Evolutionary conservation across 139 green algal species (phyloP).

Genomic region (Chlamydomonas schloesseri): DNA sequence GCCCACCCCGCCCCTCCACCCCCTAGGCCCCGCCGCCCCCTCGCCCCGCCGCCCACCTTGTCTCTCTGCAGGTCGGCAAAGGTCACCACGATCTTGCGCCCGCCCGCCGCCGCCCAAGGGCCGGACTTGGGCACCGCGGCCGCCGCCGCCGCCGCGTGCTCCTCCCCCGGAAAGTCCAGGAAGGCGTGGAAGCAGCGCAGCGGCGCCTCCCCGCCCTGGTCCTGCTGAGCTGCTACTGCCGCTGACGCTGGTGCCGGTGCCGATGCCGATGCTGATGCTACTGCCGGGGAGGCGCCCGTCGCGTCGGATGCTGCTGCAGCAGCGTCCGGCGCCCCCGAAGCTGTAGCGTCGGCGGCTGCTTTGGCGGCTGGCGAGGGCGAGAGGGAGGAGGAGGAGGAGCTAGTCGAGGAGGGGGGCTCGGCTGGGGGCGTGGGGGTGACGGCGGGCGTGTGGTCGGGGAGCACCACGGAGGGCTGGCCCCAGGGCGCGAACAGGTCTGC

Average conservation of each 20-base stretch:
- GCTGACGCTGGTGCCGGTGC: background rate
- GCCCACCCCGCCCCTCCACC: background rate
- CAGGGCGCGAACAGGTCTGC: constrained; percentile 20
- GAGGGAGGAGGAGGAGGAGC: too few relatives aligned
- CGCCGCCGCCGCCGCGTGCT: constrained; percentile 5
- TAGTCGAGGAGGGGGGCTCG: too few relatives aligned
- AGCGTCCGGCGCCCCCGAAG: background rate
- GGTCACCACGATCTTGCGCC: constrained; percentile 3
- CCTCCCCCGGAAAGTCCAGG: constrained; percentile 12
- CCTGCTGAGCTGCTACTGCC: background rate
- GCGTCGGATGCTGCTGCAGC: background rate
- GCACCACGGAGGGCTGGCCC: background rate
- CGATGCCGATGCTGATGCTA: background rate
- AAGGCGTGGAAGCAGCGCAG: constrained; percentile 3
- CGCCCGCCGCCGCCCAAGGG: constrained; percentile 20
- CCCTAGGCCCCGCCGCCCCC: too few relatives aligned
- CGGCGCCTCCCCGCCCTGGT: background rate
- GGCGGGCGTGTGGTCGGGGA: background rate
- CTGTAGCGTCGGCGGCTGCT: background rate
- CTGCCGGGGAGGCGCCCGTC: too few relatives aligned
- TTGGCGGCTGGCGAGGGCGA: background rate
- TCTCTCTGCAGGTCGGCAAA: constrained; percentile 25
- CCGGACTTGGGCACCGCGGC: constrained; percentile 17
- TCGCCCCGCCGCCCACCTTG: background rate
- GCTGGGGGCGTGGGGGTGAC: too few relatives aligned